Conservation (phyloP, 2,329 filamentous ascomycete genomes). For the Capronia epimyces region DNA sequence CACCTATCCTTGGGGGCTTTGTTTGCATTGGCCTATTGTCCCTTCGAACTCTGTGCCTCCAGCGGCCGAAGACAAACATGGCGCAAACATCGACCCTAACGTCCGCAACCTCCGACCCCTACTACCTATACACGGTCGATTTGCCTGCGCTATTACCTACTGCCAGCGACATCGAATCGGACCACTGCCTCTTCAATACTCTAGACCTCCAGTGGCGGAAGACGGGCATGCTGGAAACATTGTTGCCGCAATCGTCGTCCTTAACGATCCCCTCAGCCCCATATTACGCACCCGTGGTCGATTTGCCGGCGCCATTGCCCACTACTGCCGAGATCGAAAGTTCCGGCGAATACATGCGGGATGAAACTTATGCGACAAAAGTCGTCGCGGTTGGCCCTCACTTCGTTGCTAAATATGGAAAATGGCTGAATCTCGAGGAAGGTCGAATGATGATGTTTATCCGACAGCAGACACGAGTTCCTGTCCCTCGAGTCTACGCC, state of each 20-base stretch:
- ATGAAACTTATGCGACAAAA: conserved; percentile 23
- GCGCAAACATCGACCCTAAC: too few relatives aligned
- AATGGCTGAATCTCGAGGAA: conserved; percentile 30
- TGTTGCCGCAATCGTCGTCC: neutral
- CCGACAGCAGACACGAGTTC: conserved; percentile 26
- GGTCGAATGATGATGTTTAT: conserved; percentile 35
- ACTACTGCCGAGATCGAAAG: conserved; percentile 27
- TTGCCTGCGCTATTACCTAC: too few relatives aligned
- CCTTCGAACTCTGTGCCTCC: too few relatives aligned
- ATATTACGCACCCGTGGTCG: conserved; percentile 1
- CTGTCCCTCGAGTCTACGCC: conserved; percentile 34
- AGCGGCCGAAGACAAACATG: too few relatives aligned
- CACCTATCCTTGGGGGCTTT: too few relatives aligned
- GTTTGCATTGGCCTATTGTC: too few relatives aligned
- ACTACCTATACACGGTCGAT: too few relatives aligned
- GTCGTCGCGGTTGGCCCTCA: conserved; percentile 25
- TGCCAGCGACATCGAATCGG: too few relatives aligned
- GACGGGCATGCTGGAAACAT: too few relatives aligned
- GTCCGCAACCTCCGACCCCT: too few relatives aligned
- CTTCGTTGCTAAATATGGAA: conserved; percentile 31
- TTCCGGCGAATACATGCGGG: conserved; percentile 14
- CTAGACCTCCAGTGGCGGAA: too few relatives aligned
- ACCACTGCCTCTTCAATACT: too few relatives aligned
- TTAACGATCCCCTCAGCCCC: neutral
- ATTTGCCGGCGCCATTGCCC: conserved; percentile 19